Evolutionary conservation across 2,329 filamentous ascomycete species (phyloP).

Genomic region (Dryadomyces sulphureus): DNA sequence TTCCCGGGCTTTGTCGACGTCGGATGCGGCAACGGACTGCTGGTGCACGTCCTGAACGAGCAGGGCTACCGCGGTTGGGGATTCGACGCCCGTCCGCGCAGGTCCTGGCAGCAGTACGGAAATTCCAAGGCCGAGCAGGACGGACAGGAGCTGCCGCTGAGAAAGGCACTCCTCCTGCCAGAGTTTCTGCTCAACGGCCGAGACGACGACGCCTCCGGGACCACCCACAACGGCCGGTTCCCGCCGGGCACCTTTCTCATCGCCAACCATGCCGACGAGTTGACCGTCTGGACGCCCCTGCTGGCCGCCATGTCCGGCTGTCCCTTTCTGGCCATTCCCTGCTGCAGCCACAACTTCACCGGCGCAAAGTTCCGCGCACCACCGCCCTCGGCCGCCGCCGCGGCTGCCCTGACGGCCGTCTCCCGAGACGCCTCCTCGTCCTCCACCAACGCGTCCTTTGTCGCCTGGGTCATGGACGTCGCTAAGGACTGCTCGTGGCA

Average conservation of each 20-base stretch:
- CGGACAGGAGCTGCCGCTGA: slow-evolving; percentile 8
- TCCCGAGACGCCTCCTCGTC: slow-evolving; percentile 32
- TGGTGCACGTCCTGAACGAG: slow-evolving; percentile 65
- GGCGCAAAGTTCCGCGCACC: slow-evolving; percentile 60
- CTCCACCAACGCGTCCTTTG: slow-evolving; percentile 73
- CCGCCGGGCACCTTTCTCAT: slow-evolving; percentile 71
- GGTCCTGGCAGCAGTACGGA: slow-evolving; percentile 68
- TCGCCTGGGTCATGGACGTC: slow-evolving; percentile 60
- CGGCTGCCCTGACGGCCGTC: slow-evolving; percentile 22
- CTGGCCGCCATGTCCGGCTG: slow-evolving; percentile 61
- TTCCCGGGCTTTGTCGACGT: slow-evolving; percentile 94
- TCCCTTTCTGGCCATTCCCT: slow-evolving; percentile 86
- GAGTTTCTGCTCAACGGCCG: not conserved
- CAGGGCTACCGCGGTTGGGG: slow-evolving; percentile 82
- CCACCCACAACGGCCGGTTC: slow-evolving; percentile 50
- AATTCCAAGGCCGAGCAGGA: slow-evolving; percentile 9
- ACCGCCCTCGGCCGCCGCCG: slow-evolving; percentile 28
- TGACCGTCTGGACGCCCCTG: slow-evolving; percentile 90
- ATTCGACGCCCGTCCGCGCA: slow-evolving; percentile 76
- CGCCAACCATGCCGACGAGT: slow-evolving; percentile 91
- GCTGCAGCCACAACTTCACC: slow-evolving; percentile 78
- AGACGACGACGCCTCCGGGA: not conserved
- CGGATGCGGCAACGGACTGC: slow-evolving; percentile 84
- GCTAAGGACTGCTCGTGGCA: slow-evolving; percentile 58
- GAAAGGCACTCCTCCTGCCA: slow-evolving; percentile 27